Evolutionary conservation across 208 protist species (phyloP).

Genomic region (Leptomonas pyrrhocoris): DNA sequence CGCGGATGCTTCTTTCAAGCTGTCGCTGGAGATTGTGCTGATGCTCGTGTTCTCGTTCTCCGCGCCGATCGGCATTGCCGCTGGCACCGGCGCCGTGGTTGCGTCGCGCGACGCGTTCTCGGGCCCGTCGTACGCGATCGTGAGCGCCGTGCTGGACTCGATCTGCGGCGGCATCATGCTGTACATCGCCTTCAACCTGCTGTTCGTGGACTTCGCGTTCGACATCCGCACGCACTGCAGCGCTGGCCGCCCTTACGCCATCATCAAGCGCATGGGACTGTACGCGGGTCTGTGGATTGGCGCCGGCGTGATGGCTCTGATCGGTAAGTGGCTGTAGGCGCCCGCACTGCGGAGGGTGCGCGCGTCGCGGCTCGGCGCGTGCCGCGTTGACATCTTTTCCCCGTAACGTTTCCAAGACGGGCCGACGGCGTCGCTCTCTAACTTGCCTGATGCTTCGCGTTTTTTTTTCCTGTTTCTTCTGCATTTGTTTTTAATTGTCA

Average conservation of each 20-base stretch:
- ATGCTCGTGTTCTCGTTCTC: conserved; percentile 53
- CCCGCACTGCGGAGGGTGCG: neutral
- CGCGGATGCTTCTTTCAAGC: conserved; percentile 49
- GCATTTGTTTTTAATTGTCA: no score
- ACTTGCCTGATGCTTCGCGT: no score
- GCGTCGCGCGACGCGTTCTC: conserved; percentile 28
- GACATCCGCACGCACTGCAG: conserved; percentile 43
- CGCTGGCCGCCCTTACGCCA: neutral
- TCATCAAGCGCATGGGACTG: conserved; percentile 31
- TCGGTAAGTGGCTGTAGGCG: conserved; percentile 47
- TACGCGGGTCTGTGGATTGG: conserved; percentile 48
- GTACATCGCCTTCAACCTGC: conserved; percentile 65
- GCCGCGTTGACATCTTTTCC: no score
- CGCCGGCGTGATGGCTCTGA: conserved; percentile 45
- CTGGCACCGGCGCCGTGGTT: conserved; percentile 32
- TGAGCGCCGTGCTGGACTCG: conserved; percentile 49
- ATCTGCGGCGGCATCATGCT: conserved; percentile 72
- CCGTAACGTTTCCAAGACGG: no score
- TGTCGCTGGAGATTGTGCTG: conserved; percentile 43
- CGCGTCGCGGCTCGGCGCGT: no score
- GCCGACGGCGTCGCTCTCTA: no score
- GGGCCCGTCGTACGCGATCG: conserved; percentile 32
- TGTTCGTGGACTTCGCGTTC: conserved; percentile 61
- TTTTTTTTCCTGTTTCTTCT: no score
- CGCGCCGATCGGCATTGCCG: conserved; percentile 51